Percentiles rank a stretch among this genome's conserved stretches.
Evolutionary conservation across 257 asterid species (phyloP).

Genomic region (Echium plantagineum): DNA sequence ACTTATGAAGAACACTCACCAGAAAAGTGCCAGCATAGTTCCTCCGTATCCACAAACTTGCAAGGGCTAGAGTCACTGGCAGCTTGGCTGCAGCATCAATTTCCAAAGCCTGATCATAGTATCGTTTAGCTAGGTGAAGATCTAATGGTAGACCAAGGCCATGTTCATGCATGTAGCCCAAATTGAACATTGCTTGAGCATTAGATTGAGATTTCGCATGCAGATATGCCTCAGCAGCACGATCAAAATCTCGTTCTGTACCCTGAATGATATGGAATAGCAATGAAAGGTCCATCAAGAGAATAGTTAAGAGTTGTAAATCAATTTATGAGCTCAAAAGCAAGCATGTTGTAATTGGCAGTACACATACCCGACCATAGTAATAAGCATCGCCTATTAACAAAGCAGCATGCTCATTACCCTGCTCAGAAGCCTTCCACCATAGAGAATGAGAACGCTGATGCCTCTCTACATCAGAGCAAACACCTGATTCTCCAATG

Average conservation of each 20-base stretch:
- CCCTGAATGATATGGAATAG: constrained; percentile 41
- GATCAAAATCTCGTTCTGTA: constrained; percentile 82
- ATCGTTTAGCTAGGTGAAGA: constrained; percentile 97
- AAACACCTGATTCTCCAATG: constrained; percentile 81
- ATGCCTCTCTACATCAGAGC: constrained; percentile 92
- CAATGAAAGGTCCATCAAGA: neutral
- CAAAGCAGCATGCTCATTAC: constrained; percentile 94
- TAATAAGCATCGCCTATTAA: constrained; percentile 97
- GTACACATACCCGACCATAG: constrained; percentile 81
- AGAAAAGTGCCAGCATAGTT: constrained; percentile 68
- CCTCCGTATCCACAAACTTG: constrained; percentile 81
- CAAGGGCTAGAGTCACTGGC: constrained; percentile 91
- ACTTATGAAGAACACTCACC: constrained; percentile 30
- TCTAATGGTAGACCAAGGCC: constrained; percentile 91
- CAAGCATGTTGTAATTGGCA: neutral
- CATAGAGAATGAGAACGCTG: constrained; percentile 78
- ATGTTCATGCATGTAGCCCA: constrained; percentile 99
- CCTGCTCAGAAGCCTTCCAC: constrained; percentile 99
- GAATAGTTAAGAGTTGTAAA: neutral
- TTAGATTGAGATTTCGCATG: constrained; percentile 94
- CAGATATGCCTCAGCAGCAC: constrained; percentile 98
- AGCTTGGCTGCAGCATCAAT: constrained; percentile 74
- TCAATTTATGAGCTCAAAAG: constrained; percentile 1
- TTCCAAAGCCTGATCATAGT: constrained; percentile 87
- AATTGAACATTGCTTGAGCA: constrained; percentile 96